Evolutionary conservation across 2,329 filamentous ascomycete species (phyloP).

Genomic region (Trichoderma aggressivum): DNA sequence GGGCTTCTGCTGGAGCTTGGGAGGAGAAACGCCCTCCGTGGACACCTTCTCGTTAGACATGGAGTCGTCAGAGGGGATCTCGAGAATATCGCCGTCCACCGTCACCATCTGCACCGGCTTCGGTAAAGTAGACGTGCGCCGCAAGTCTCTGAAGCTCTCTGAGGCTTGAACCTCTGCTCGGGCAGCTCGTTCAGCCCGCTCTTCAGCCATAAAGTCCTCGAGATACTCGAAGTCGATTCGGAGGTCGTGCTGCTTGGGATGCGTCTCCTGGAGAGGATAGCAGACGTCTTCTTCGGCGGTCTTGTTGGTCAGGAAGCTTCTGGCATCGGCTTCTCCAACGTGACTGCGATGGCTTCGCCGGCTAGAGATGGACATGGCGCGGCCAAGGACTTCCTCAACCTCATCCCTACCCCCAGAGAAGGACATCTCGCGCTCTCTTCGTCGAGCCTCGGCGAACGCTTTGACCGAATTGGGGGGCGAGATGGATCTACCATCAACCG

Average conservation of each 20-base stretch:
- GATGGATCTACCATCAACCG: conserved; percentile 60
- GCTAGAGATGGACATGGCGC: conserved; percentile 62
- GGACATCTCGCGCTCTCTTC: conserved; percentile 71
- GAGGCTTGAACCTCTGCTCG: conserved; percentile 44
- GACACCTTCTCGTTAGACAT: conserved; percentile 46
- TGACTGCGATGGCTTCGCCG: conserved; percentile 53
- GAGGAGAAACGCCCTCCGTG: conserved; percentile 33
- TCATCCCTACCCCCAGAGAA: conserved; percentile 48
- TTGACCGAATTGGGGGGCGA: conserved; percentile 97
- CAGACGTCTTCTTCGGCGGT: conserved; percentile 85
- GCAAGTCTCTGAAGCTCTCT: conserved; percentile 34
- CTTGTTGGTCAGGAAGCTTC: conserved; percentile 61
- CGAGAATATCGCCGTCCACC: conserved; percentile 55
- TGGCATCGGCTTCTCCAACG: conserved; percentile 59
- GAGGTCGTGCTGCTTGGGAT: conserved; percentile 55
- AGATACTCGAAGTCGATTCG: conserved; percentile 91
- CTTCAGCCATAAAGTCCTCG: conserved; percentile 78
- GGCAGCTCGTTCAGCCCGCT: conserved; percentile 44
- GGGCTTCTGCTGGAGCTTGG: conserved; percentile 36
- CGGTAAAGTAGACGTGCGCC: conserved; percentile 27
- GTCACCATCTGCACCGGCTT: conserved; percentile 43
- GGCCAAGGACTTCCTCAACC: conserved; percentile 53
- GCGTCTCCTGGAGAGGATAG: conserved; percentile 72
- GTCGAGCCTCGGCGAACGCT: conserved; percentile 87
- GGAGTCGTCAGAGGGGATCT: conserved; percentile 48